Evolutionary conservation across 805 yeast species (phyloP).

Genomic region (Candida endomychidarum): DNA sequence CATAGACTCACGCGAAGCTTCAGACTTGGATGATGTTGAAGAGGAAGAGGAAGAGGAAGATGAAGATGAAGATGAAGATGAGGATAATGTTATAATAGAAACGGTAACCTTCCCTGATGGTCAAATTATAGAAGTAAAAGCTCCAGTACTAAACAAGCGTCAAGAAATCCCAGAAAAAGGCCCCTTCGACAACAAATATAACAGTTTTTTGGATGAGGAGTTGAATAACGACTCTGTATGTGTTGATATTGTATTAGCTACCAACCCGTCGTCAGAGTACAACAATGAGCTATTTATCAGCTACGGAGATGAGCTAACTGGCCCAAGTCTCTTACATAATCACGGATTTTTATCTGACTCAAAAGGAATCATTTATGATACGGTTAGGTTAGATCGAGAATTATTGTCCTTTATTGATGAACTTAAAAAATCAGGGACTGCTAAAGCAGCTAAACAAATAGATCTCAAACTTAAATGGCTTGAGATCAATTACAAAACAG

Average conservation of each 20-base stretch:
- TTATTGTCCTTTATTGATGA: constrained; percentile 21
- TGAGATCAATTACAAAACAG: constrained; percentile 41
- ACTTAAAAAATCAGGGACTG: constrained; percentile 24
- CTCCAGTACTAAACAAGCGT: too few species aligned
- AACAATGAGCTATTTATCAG: constrained; percentile 71
- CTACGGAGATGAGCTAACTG: constrained; percentile 70
- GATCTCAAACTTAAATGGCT: constrained; percentile 49
- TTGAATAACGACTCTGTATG: constrained; percentile 46
- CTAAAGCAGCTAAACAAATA: constrained; percentile 20
- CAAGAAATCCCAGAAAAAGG: too few species aligned
- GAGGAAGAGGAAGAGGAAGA: neutral
- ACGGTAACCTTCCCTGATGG: constrained; percentile 12
- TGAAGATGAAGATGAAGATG: constrained; percentile 11
- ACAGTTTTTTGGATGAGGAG: constrained; percentile 17
- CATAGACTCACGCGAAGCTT: too few species aligned
- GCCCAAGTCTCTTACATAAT: constrained; percentile 63
- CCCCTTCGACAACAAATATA: too few species aligned
- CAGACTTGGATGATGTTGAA: too few species aligned
- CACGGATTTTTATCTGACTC: constrained; percentile 69
- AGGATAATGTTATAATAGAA: constrained; percentile 16
- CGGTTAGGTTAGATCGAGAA: constrained; percentile 45
- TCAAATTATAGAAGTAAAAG: neutral
- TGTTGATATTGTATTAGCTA: constrained; percentile 64
- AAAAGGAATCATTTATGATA: constrained; percentile 46
- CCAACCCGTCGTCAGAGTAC: constrained; percentile 42